A percentile compares a stretch with the other conserved stretches of the same genome.
phyloP scores from a whole-genome alignment of 495 filamentous ascomycete species.

The Penicillium ochrochloron region DNA sequence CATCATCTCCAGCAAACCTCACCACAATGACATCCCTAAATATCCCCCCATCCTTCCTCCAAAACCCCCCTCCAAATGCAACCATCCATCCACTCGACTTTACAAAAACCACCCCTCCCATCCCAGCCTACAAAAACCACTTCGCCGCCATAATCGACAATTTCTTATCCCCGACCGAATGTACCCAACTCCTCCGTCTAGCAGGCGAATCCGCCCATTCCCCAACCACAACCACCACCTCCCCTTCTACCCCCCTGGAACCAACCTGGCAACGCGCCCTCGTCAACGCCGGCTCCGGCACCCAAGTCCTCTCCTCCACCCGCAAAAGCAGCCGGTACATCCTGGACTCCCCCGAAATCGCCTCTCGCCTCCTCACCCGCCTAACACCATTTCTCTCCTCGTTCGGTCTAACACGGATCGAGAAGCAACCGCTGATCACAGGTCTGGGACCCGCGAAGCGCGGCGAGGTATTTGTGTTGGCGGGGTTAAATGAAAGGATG shows the following conservation, averaged over 20 bases:
- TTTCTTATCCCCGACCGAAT: constrained; percentile 64
- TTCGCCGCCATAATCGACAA: constrained; percentile 70
- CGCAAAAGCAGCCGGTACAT: constrained; percentile 78
- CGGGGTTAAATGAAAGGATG: constrained; percentile 74
- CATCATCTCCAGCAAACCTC: background rate
- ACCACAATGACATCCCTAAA: constrained; percentile 15
- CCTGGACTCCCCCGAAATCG: constrained; percentile 66
- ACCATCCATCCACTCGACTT: constrained; percentile 54
- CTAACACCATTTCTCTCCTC: constrained; percentile 53
- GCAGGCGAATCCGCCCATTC: constrained; percentile 52
- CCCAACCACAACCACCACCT: background rate
- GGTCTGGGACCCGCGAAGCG: constrained; percentile 50
- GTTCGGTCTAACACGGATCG: constrained; percentile 38
- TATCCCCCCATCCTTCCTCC: constrained; percentile 28
- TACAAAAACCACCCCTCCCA: constrained; percentile 42
- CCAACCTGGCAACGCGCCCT: constrained; percentile 43
- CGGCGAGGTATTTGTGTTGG: constrained; percentile 58
- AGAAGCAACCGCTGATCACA: constrained; percentile 48
- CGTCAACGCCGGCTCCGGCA: constrained; percentile 70
- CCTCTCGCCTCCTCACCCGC: constrained; percentile 65
- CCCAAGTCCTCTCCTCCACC: constrained; percentile 58
- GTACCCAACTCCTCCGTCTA: constrained; percentile 56
- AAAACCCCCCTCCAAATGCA: constrained; percentile 28
- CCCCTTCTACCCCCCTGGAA: constrained; percentile 9
- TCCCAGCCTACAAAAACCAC: constrained; percentile 58